Conservation (phyloP, 2,329 filamentous ascomycete genomes). For the Atkinsonella texensis region DNA sequence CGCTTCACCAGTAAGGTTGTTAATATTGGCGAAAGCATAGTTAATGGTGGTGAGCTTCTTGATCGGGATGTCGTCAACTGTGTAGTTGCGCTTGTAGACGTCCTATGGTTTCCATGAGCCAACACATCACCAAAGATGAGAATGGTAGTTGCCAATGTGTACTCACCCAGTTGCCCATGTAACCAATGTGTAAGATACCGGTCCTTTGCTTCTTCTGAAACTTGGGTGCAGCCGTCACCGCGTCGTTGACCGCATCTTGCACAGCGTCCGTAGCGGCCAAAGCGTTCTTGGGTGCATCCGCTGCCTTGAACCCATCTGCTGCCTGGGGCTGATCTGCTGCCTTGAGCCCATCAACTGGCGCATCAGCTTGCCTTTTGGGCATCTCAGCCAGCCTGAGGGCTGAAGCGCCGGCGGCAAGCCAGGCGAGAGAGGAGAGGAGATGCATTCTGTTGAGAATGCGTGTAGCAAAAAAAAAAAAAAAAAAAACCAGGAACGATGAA, state of each 20-base stretch:
- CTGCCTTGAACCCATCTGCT: too few relatives aligned
- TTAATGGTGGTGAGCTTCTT: conserved; percentile 63
- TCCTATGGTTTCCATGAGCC: conserved; percentile 24
- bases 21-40: conserved; percentile 43
- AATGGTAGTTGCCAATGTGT: too few relatives aligned
- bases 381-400: background rate
- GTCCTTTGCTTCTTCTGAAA: too few relatives aligned
- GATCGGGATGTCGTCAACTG: conserved; percentile 55
- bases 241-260: background rate
- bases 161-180: conserved; percentile 2
- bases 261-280: too few relatives aligned
- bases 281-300: too few relatives aligned
- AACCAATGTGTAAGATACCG: too few relatives aligned
- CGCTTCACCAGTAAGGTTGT: background rate
- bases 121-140: too few relatives aligned
- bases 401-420: background rate
- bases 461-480: too few relatives aligned
- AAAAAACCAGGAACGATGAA: background rate
- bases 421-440: background rate
- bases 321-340: too few relatives aligned
- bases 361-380: too few relatives aligned
- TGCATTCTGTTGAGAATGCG: background rate
- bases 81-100: conserved; percentile 62
- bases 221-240: too few relatives aligned
- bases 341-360: too few relatives aligned